Evolutionary conservation across 805 yeast genomes (phyloP).

Genomic region (Hermanozyma aechmeae): DNA sequence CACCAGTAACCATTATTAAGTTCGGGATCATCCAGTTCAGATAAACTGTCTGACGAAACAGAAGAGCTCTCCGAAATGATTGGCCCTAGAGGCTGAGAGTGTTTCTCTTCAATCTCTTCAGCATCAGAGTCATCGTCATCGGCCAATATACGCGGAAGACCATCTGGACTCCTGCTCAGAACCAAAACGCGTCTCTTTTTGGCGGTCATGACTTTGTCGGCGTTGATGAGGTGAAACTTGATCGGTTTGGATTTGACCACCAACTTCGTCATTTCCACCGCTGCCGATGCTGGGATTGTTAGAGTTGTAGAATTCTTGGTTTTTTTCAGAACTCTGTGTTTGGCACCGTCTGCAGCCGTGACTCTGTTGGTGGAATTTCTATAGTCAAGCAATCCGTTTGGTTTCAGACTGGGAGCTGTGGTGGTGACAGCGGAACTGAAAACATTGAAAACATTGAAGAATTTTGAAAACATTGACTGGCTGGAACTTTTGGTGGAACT

Average conservation of each 20-base stretch:
- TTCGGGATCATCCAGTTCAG: too few species aligned
- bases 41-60: too few species aligned
- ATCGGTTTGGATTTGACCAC: conserved; percentile 31
- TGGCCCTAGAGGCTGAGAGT: too few species aligned
- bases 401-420: conserved; percentile 2
- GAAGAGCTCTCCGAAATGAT: too few species aligned
- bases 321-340: conserved; percentile 1
- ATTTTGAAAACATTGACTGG: conserved; percentile 19
- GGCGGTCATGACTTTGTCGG: conserved; percentile 28
- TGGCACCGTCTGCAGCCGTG: too few species aligned
- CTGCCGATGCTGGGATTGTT: conserved; percentile 3
- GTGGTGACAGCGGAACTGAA: conserved; percentile 4
- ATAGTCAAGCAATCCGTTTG: neutral
- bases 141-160: too few species aligned
- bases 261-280: conserved; percentile 23
- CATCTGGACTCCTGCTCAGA: too few species aligned
- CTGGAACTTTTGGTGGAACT: conserved; percentile 8
- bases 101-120: too few species aligned
- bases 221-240: conserved; percentile 32
- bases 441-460: conserved; percentile 1
- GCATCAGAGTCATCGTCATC: too few species aligned
- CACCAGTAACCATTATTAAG: conserved; percentile 54
- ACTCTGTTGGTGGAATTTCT: conserved; percentile 1
- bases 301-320: neutral
- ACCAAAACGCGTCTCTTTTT: conserved; percentile 23